These are phyloP conservation scores for Fusarium burgessii DNA, from an alignment of 2,329 filamentous ascomycete genomes.

Conservation along the genomic window DNA sequence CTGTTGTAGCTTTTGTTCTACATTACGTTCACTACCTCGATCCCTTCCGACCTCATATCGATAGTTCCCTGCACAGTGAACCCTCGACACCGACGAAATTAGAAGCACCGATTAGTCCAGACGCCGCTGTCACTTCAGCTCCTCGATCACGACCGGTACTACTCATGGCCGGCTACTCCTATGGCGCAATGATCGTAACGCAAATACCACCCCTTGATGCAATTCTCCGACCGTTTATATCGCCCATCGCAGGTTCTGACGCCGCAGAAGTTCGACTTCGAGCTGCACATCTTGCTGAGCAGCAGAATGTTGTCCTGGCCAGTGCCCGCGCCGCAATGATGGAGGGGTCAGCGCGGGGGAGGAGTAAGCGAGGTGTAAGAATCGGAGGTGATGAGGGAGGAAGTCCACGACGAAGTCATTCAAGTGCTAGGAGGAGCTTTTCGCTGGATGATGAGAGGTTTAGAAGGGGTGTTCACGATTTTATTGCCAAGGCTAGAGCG, in stretches of 20 bases:
- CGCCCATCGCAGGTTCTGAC: conserved; percentile 65
- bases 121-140: not conserved
- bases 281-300: conserved; percentile 74
- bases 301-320: conserved; percentile 65
- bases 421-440: conserved; percentile 51
- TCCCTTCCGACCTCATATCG: conserved; percentile 47
- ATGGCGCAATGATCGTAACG: conserved; percentile 85
- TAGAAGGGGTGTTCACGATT: conserved; percentile 60
- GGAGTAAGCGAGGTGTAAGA: conserved; percentile 56
- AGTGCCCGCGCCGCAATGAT: conserved; percentile 51
- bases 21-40: conserved; percentile 76
- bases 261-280: conserved; percentile 77
- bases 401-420: conserved; percentile 55
- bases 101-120: not conserved
- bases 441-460: conserved; percentile 62
- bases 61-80: conserved; percentile 10
- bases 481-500: conserved; percentile 57
- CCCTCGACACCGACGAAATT: conserved; percentile 11
- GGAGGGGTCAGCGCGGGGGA: conserved; percentile 44
- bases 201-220: conserved; percentile 73
- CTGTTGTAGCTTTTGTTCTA: conserved; percentile 82
- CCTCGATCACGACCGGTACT: conserved; percentile 51
- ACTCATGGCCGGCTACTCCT: conserved; percentile 86
- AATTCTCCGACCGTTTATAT: conserved; percentile 71
- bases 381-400: conserved; percentile 64